Percentiles rank a stretch among this genome's conserved stretches.
Conservation (phyloP, 2,329 filamentous ascomycete species). For the Ascosphaera apis region DNA sequence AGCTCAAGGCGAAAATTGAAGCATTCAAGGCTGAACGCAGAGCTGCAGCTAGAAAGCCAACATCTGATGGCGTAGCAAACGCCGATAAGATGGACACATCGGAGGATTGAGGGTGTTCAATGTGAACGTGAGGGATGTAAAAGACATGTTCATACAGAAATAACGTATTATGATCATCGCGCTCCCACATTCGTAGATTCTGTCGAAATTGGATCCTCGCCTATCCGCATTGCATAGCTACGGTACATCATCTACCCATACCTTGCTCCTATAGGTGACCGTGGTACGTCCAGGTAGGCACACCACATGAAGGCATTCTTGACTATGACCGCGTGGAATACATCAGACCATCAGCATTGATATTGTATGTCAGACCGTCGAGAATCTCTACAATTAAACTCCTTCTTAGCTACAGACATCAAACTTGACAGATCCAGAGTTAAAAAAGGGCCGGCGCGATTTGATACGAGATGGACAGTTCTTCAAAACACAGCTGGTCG, state of each 20-base stretch:
- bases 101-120: background rate
- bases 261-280: too few species aligned
- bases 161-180: background rate
- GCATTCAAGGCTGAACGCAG: conserved; percentile 34
- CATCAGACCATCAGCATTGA: too few species aligned
- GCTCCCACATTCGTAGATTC: background rate
- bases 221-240: too few species aligned
- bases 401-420: too few species aligned
- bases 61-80: conserved; percentile 4
- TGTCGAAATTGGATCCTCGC: too few species aligned
- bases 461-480: conserved; percentile 5
- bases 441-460: background rate
- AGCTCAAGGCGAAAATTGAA: conserved; percentile 36
- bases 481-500: conserved; percentile 7
- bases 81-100: conserved; percentile 18
- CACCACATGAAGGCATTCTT: too few species aligned
- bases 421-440: too few species aligned
- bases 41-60: conserved; percentile 16
- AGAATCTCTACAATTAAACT: too few species aligned
- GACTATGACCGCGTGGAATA: too few species aligned
- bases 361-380: too few species aligned
- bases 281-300: too few species aligned
- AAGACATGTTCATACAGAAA: background rate
- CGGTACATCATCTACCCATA: too few species aligned
- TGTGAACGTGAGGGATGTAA: background rate